Evolutionary conservation across 108 stramenopile species (phyloP).

Genomic region (Parmales sp.): DNA sequence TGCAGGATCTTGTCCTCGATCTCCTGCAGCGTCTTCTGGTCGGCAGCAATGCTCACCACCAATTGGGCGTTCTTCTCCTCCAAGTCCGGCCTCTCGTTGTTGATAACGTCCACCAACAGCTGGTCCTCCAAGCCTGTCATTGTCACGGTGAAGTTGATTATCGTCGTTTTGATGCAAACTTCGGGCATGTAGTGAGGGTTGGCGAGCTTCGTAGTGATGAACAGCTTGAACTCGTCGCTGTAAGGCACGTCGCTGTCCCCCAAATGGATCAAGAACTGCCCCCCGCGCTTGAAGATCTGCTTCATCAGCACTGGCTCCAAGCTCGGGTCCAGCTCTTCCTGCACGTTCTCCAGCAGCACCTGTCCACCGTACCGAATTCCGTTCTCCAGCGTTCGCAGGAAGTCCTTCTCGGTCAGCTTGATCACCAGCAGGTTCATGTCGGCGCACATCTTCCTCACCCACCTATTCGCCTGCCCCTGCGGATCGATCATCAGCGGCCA

Average conservation of each 20-base stretch:
- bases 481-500: slow-evolving; percentile 66
- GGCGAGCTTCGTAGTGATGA: slow-evolving; percentile 52
- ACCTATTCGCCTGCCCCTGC: slow-evolving; percentile 51
- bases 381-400: slow-evolving; percentile 41
- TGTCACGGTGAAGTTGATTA: slow-evolving; percentile 61
- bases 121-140: slow-evolving; percentile 47
- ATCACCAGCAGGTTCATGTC: slow-evolving; percentile 38
- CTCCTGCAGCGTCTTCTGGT: slow-evolving; percentile 40
- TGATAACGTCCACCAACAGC: slow-evolving; percentile 49
- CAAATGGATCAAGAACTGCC: slow-evolving; percentile 38
- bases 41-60: slow-evolving; percentile 40
- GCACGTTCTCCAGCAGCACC: slow-evolving; percentile 47
- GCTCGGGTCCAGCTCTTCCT: slow-evolving; percentile 46
- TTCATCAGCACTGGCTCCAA: slow-evolving; percentile 50
- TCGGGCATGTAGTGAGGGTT: slow-evolving; percentile 63
- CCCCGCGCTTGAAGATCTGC: slow-evolving; percentile 46
- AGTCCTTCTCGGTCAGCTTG: slow-evolving; percentile 42
- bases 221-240: slow-evolving; percentile 37
- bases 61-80: slow-evolving; percentile 44
- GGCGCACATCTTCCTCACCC: slow-evolving; percentile 37
- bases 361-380: slow-evolving; percentile 50
- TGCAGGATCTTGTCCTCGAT: slow-evolving; percentile 47
- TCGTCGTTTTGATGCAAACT: slow-evolving; percentile 52
- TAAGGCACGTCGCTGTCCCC: slow-evolving; percentile 54
- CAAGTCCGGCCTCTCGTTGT: slow-evolving; percentile 40